phyloP scores from a whole-genome alignment of 192 early-diverging fungal species.

The Jimgerdemannia lactiflua region DNA sequence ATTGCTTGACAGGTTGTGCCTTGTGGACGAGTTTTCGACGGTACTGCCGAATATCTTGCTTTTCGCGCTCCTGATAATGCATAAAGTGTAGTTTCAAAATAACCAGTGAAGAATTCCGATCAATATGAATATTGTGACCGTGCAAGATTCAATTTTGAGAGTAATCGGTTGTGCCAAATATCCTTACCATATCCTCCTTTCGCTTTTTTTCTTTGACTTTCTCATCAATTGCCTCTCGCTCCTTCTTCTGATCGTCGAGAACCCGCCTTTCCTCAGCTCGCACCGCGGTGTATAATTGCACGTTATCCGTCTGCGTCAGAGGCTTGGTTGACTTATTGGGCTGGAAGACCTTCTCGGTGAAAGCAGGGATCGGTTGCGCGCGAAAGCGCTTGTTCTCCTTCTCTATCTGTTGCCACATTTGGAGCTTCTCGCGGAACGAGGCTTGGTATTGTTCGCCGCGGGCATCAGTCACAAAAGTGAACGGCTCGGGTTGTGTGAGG shows the following conservation, averaged over 20 bases:
- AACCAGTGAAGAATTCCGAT: no score
- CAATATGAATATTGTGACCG: not conserved
- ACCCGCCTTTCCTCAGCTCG: constrained; percentile 53
- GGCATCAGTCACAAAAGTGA: constrained; percentile 49
- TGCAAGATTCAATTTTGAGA: not conserved
- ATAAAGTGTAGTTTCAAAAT: no score
- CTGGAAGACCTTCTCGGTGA: constrained; percentile 45
- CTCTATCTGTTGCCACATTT: constrained; percentile 33
- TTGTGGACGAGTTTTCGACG: constrained; percentile 1
- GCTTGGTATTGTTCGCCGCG: constrained; percentile 40
- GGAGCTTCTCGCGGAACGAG: constrained; percentile 36
- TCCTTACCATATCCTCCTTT: not conserved
- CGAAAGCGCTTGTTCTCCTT: constrained; percentile 6
- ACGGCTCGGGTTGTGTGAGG: constrained; percentile 46
- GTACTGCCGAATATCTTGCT: not conserved
- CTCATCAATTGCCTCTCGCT: not conserved
- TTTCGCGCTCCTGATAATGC: not conserved
- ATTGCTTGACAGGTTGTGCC: not conserved
- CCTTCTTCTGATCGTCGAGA: constrained; percentile 45
- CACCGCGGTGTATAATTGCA: constrained; percentile 44
- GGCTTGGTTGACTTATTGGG: constrained; percentile 54
- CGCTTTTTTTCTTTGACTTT: not conserved
- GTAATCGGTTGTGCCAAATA: not conserved
- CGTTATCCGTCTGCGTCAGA: constrained; percentile 44
- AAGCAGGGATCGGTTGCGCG: constrained; percentile 47